Percentiles rank a stretch among this genome's conserved stretches.
phyloP scores from a whole-genome alignment of 2,329 filamentous ascomycete species.

The Trichothecium sympodiale region DNA sequence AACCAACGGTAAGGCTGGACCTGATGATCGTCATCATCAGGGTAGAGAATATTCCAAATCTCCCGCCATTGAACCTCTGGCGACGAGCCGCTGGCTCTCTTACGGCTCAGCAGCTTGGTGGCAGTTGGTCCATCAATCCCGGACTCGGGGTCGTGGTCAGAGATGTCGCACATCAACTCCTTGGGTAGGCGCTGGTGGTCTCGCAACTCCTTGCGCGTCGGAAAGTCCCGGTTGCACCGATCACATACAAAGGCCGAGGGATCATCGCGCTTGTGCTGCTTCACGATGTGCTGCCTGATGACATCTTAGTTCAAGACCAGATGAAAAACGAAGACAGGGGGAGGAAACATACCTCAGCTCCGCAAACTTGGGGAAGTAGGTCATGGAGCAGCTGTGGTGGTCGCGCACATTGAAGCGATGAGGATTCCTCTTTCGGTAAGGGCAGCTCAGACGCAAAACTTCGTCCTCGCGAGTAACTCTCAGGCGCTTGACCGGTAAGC shows the following conservation, averaged over 20 bases:
- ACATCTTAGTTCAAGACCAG: too few relatives aligned
- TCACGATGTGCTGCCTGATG: conserved; percentile 28
- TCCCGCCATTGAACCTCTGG: conserved; percentile 27
- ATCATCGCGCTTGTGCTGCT: conserved; percentile 29
- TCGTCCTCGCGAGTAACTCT: conserved; percentile 22
- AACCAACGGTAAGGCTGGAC: conserved; percentile 19
- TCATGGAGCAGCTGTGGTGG: conserved; percentile 31
- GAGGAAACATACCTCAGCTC: conserved; percentile 22
- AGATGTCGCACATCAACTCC: conserved; percentile 29
- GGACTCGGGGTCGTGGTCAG: conserved; percentile 26
- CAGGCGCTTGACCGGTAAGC: conserved; percentile 16
- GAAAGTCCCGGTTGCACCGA: conserved; percentile 27
- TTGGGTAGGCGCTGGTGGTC: conserved; percentile 28
- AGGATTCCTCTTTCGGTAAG: conserved; percentile 32
- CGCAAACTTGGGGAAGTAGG: conserved; percentile 28
- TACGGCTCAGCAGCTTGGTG: conserved; percentile 26
- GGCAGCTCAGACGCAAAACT: conserved; percentile 28
- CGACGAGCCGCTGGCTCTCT: conserved; percentile 25
- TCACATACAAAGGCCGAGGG: conserved; percentile 29
- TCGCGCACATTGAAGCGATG: conserved; percentile 33
- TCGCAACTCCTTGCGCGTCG: conserved; percentile 24
- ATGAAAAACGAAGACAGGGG: neutral
- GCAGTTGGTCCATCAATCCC: conserved; percentile 28
- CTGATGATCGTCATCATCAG: conserved; percentile 24
- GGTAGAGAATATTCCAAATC: conserved; percentile 30